A percentile compares a stretch with the other conserved stretches of the same genome.
phyloP scores from a whole-genome alignment of 2,329 filamentous ascomycete genomes.

The Phialocephala sp. region DNA sequence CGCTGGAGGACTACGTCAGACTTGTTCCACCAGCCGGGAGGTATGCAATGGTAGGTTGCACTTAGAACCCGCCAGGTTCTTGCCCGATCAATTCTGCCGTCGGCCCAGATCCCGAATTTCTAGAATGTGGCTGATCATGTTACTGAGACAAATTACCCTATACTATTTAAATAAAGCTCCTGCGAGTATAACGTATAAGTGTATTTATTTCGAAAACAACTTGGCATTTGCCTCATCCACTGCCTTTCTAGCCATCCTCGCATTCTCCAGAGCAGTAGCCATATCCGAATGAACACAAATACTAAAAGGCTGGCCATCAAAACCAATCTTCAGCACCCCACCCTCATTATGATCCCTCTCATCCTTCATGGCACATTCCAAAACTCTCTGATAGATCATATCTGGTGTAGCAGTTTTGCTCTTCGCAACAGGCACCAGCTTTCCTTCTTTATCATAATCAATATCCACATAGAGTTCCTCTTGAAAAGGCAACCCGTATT shows the following conservation, averaged over 20 bases:
- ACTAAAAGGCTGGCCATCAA: slow-evolving; percentile 23
- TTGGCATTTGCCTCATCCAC: slow-evolving; percentile 28
- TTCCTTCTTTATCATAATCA: slow-evolving; percentile 30
- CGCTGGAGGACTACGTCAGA: background rate
- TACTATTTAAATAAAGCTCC: background rate
- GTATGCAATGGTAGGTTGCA: too few species aligned
- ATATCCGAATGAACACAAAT: slow-evolving; percentile 30
- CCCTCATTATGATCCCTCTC: slow-evolving; percentile 26
- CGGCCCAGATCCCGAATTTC: too few species aligned
- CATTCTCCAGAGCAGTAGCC: slow-evolving; percentile 29
- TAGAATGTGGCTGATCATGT: background rate
- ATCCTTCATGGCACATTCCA: slow-evolving; percentile 20
- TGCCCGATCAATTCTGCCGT: too few species aligned
- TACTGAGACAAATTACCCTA: background rate
- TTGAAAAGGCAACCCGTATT: slow-evolving; percentile 30
- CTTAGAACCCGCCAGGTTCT: background rate
- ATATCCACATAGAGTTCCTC: slow-evolving; percentile 37
- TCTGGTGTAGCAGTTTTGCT: slow-evolving; percentile 22
- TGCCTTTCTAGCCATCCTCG: slow-evolving; percentile 23
- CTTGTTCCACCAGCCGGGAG: background rate
- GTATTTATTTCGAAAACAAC: slow-evolving; percentile 16
- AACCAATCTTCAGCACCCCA: slow-evolving; percentile 23
- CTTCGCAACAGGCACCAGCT: slow-evolving; percentile 23
- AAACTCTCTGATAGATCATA: slow-evolving; percentile 20
- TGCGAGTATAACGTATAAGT: background rate